These are phyloP conservation scores for Zasmidium angulare DNA, from an alignment of 2,329 filamentous ascomycete species.

Conservation along the genomic window DNA sequence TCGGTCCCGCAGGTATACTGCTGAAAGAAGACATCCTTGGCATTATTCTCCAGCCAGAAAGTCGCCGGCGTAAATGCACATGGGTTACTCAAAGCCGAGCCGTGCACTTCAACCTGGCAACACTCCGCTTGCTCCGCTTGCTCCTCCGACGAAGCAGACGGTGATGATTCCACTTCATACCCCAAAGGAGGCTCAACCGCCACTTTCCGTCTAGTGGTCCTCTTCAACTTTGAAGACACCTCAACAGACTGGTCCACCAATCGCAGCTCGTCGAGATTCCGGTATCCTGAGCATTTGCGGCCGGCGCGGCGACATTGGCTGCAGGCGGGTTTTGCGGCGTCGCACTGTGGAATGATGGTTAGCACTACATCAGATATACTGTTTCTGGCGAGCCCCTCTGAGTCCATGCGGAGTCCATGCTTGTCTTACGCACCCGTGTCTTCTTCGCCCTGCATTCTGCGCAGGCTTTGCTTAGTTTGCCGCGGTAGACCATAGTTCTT, in stretches of 20 bases:
- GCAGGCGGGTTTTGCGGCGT: conserved; percentile 2
- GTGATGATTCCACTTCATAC: background rate
- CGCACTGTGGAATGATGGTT: conserved; percentile 1
- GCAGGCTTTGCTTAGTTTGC: conserved; percentile 6
- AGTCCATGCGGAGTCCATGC: background rate
- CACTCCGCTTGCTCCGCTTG: no score
- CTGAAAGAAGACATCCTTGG: conserved; percentile 4
- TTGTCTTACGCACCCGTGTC: conserved; percentile 7
- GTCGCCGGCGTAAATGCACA: background rate
- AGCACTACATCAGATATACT: background rate
- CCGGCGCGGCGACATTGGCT: conserved; percentile 9
- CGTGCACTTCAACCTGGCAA: no score
- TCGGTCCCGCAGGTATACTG: conserved; percentile 3
- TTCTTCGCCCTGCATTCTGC: conserved; percentile 11
- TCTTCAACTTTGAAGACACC: background rate
- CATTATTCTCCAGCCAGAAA: conserved; percentile 6
- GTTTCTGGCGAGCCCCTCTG: background rate
- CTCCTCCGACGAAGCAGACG: background rate
- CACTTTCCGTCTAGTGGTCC: background rate
- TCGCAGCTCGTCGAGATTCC: conserved; percentile 5
- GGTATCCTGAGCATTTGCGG: conserved; percentile 9
- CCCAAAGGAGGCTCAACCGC: background rate
- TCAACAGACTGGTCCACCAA: conserved; percentile 9
- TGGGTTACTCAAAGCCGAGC: no score
- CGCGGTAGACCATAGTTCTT: conserved; percentile 11